Percentiles rank a stretch among this genome's conserved stretches.
Conservation (phyloP, 495 filamentous ascomycete species). For the Tuber umbilicatum region DNA sequence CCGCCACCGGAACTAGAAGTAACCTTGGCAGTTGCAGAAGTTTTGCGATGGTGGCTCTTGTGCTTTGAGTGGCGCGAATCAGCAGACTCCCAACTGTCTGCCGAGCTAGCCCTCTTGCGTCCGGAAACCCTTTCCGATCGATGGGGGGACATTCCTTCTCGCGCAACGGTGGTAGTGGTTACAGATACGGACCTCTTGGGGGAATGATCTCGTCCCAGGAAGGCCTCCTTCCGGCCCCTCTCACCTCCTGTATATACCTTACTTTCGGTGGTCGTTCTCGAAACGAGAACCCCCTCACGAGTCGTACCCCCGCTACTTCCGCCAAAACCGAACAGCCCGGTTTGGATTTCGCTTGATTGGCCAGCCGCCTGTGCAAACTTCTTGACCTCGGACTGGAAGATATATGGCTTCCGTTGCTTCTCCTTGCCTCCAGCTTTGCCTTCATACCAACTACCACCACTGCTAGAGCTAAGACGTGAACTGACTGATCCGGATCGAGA, state of each 20-base stretch:
- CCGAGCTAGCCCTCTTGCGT: slow-evolving; percentile 18
- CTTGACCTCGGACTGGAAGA: background rate
- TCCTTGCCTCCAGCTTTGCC: background rate
- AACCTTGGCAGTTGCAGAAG: slow-evolving; percentile 3
- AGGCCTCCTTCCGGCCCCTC: background rate
- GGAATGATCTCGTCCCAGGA: background rate
- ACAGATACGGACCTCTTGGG: background rate
- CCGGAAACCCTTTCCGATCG: background rate
- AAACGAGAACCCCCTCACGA: background rate
- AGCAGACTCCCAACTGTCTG: slow-evolving; percentile 24
- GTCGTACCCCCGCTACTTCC: background rate
- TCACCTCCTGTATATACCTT: background rate
- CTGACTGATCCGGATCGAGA: slow-evolving; percentile 9
- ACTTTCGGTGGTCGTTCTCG: background rate
- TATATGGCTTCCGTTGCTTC: background rate
- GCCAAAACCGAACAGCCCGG: slow-evolving; percentile 1
- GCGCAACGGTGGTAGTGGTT: background rate
- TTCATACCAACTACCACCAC: slow-evolving; percentile 6
- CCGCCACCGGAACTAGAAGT: slow-evolving; percentile 11
- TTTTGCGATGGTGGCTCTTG: slow-evolving; percentile 12
- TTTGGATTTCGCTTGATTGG: background rate
- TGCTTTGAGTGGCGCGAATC: slow-evolving; percentile 19
- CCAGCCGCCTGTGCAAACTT: background rate
- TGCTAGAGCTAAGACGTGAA: slow-evolving; percentile 8
- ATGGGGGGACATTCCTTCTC: background rate